Base-by-base conservation (phyloP, 23 red algal genomes). In the Gracilaria caudata region DNA sequence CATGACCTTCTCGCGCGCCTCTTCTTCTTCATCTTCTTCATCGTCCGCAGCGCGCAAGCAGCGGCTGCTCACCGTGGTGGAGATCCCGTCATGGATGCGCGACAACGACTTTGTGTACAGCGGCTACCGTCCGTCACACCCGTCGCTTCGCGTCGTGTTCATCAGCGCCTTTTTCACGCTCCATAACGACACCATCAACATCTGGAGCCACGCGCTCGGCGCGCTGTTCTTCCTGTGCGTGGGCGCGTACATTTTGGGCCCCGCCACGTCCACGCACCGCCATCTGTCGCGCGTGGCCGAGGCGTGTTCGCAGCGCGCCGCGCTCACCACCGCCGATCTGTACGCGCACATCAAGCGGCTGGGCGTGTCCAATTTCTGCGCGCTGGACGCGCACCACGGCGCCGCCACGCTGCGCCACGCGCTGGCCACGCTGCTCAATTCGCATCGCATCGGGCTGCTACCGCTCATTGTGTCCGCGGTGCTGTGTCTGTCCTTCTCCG, bases 161-260 rank as follows among this genome's bases (percentile, higher is more conserved):
- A 44, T 55, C 71, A 58, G 78, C 30, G 95, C 74, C 35, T 94
- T 98, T 44, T 73, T 90, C 79, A 74, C 64, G 20, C 55, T 94
- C 10, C 84, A 94, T 73, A 98, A 98, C 81, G 95, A 98, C 51
- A 92, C 88, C 40, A 80, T 98, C 82, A 98, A 94, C 86, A 89
- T 98, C 78, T 98, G 82, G 74, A 83, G 79, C 36, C 95, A 98
- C 56, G 34, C 68, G 23, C 34, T 98, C 28, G 95, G 95, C 60
- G 94, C 94, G 60, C 30, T 94, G n/a, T 41, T 91, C 68, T 98
- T 94, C 64, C 82, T 98, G 33, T 28, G 33, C 33, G 41, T 94
- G 25, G 73, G 82, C 65, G 51, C 90, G 20, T 90, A 90, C 86
- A 64, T 75, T 19, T 39, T 78, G 17, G 85, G 85, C 49, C 85